Evolutionary conservation across 257 asterid species (phyloP), one percentile per base, ranked within the genome.

Genomic region (Leonotis leonurus): DNA sequence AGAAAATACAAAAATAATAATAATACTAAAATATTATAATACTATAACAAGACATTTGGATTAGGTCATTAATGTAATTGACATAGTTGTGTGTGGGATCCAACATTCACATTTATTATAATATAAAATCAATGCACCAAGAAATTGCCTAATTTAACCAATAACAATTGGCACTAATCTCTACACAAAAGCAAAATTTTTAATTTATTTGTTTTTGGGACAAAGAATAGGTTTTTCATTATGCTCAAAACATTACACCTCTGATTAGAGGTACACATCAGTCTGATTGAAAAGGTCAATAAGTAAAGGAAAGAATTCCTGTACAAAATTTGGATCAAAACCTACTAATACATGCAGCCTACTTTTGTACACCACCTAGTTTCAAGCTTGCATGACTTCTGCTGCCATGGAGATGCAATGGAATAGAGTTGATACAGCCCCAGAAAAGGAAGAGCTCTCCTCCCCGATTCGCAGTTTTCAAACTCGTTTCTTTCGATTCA

Each of bases 251-350:
- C 11, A 43, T 30, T 24, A 62, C 60, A 27, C 59, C 68, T 35
- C 68, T 26, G 39, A 22, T 26, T 50, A 41, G 18, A 41, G 48
- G 45, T 35, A n/a, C n/a, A n/a, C n/a, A n/a, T n/a, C n/a, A n/a
- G n/a, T n/a, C n/a, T n/a, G n/a, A n/a, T n/a, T n/a, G n/a, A n/a
- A n/a, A n/a, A n/a, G n/a, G n/a, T n/a, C n/a, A n/a, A n/a, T n/a
- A n/a, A n/a, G n/a, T n/a, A n/a, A n/a, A n/a, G 27, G 32, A 78
- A 68, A 68, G 60, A 59, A 73, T 71, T 74, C 55, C 76, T 78
- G 75, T 75, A 78, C 80, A 71, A 65, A 56, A 67, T 50, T 54
- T 67, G 61, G 70, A 68, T n/a, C 61, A 29, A 22, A 49, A 44
- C 36, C 48, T 33, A 53, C 10, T 26, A 76, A 26, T 29, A 32